phyloP scores from a whole-genome alignment of 352 stramenopile species.

The Phytophthora constricta region DNA sequence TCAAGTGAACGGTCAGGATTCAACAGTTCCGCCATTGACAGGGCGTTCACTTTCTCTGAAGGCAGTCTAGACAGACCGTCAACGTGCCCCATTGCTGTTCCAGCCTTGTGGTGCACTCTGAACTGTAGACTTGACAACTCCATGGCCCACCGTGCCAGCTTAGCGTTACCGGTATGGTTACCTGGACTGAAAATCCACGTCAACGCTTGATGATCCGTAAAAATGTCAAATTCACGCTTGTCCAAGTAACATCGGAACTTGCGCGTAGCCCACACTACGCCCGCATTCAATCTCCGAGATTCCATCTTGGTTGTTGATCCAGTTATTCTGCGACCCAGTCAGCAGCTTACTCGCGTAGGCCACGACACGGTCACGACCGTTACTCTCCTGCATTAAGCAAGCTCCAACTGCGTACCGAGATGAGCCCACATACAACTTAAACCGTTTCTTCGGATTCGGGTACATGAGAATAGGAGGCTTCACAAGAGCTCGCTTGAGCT shows the following conservation, averaged over 20 bases:
- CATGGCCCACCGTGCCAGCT: slow-evolving; percentile 6
- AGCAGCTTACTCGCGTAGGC: not conserved
- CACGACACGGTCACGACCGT: not conserved
- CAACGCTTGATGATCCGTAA: not conserved
- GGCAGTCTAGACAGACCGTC: slow-evolving; percentile 1
- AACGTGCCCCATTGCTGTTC: too few species aligned
- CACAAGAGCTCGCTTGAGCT: not conserved
- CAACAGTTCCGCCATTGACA: not conserved
- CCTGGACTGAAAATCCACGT: not conserved
- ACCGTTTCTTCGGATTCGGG: not conserved
- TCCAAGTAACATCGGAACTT: not conserved
- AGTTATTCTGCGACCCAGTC: not conserved
- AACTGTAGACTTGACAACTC: slow-evolving; percentile 4
- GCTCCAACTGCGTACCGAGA: not conserved
- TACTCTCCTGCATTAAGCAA: not conserved
- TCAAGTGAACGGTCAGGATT: not conserved
- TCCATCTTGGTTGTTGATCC: slow-evolving; percentile 2
- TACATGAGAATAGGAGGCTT: not conserved
- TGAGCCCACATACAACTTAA: not conserved
- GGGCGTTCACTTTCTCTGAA: not conserved
- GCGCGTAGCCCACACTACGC: not conserved
- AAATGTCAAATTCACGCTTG: not conserved
- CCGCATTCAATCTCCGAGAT: slow-evolving; percentile 6
- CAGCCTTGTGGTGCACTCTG: slow-evolving; percentile 6
- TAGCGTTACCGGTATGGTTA: not conserved